Evolutionary conservation across 768 basidiomycete genomes (phyloP).

Genomic region (Leccinum subtestaceum): DNA sequence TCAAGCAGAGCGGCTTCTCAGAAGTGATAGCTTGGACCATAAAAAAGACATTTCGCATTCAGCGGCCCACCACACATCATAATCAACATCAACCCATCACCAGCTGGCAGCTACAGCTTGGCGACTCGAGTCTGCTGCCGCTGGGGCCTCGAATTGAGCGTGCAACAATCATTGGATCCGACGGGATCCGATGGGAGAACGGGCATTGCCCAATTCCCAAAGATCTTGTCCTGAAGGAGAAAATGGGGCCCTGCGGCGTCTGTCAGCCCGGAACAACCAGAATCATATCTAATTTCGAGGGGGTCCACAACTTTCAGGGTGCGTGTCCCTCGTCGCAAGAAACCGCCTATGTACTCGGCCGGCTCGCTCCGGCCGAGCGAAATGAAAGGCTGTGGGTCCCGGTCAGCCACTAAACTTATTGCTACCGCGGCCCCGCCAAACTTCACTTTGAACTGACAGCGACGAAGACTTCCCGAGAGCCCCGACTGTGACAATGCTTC

Average conservation of each 20-base stretch:
- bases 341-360: not conserved
- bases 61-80: conserved; percentile 11
- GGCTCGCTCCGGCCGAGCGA: not conserved
- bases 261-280: not conserved
- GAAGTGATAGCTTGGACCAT: no score
- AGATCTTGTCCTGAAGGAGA: not conserved
- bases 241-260: not conserved
- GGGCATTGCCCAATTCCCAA: not conserved
- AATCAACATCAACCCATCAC: not conserved
- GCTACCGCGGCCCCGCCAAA: conserved; percentile 5
- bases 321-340: not conserved
- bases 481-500: not conserved
- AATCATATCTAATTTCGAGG: conserved; percentile 6
- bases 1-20: not conserved
- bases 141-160: no score
- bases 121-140: not conserved
- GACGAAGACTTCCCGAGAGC: not conserved
- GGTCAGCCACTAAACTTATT: conserved; percentile 3
- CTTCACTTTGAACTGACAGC: not conserved
- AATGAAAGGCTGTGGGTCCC: not conserved
- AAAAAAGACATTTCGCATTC: conserved; percentile 12
- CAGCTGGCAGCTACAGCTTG: not conserved
- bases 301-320: not conserved
- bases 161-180: not conserved
- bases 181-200: not conserved